Percentiles rank a stretch among this genome's conserved stretches.
These are phyloP conservation scores for Calonectria leucothoes DNA, from an alignment of 2,329 filamentous ascomycete species.

Conservation along the genomic window DNA sequence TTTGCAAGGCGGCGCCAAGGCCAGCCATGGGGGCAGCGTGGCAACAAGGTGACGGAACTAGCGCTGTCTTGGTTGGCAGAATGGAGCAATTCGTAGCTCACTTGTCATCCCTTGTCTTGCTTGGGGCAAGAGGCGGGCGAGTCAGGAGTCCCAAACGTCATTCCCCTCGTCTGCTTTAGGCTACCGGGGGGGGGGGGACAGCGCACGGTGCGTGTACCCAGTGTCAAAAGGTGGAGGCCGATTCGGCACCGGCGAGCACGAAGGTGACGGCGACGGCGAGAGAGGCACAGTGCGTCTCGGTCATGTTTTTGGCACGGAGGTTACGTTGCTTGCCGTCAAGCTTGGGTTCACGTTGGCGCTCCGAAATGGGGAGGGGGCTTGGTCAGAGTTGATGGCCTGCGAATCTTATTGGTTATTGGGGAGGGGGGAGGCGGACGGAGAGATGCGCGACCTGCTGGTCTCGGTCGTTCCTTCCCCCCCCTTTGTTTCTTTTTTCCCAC, in stretches of 20 bases:
- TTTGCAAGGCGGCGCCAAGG: background rate
- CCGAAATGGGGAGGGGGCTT: background rate
- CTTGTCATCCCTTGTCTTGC: background rate
- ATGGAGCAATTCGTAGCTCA: conserved; percentile 2
- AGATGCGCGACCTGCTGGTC: background rate
- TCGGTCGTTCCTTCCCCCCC: background rate
- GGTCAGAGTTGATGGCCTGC: background rate
- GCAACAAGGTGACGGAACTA: background rate
- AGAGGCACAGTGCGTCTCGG: conserved; percentile 13
- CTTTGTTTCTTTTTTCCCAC: background rate
- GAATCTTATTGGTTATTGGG: conserved; percentile 9
- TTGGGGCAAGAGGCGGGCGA: background rate
- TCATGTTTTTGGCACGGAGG: background rate
- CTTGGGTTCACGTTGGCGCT: background rate
- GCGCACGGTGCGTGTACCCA: background rate
- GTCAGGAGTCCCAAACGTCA: background rate
- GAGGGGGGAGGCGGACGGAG: background rate
- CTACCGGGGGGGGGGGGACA: background rate
- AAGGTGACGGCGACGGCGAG: background rate
- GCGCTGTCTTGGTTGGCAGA: background rate
- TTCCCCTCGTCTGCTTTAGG: background rate
- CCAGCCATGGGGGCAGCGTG: background rate
- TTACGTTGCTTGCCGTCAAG: background rate
- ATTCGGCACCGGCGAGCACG: conserved; percentile 14
- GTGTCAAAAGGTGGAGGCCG: background rate